Evolutionary conservation across 192 early-diverging fungal genomes (phyloP).

Genomic region (Backusella tarrabulga): DNA sequence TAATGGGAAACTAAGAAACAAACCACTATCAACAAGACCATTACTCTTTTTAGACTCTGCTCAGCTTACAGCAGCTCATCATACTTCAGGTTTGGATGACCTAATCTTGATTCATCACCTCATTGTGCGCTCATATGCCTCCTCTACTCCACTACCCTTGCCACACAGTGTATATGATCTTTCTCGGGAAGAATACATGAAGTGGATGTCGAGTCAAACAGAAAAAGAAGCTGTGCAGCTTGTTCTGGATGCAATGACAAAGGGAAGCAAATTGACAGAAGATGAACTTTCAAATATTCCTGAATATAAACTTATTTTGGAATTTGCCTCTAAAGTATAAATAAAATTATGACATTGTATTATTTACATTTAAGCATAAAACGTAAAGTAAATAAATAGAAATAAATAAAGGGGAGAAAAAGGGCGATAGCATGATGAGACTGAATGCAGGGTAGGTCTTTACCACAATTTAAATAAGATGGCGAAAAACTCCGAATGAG

Average conservation of each 20-base stretch:
- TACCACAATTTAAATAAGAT: conserved; percentile 2
- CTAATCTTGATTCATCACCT: conserved; percentile 63
- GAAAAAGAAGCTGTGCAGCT: conserved; percentile 47
- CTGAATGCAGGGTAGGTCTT: neutral
- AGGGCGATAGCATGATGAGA: neutral
- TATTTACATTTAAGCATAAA: neutral
- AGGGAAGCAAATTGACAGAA: conserved; percentile 27
- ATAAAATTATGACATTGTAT: neutral
- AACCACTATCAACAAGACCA: conserved; percentile 36
- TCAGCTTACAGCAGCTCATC: conserved; percentile 48
- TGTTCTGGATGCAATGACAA: conserved; percentile 21
- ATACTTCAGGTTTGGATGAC: conserved; percentile 46
- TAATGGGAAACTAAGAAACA: neutral
- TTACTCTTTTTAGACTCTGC: conserved; percentile 63
- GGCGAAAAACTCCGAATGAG: neutral
- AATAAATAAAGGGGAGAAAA: neutral
- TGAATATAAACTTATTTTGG: conserved; percentile 33
- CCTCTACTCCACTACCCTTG: conserved; percentile 37
- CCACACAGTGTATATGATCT: conserved; percentile 57
- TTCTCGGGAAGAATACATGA: conserved; percentile 61
- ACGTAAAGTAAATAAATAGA: neutral
- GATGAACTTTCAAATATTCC: conserved; percentile 17
- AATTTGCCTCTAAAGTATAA: conserved; percentile 15
- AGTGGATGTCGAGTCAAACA: conserved; percentile 57
- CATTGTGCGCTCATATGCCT: conserved; percentile 51